Evolutionary conservation across 768 basidiomycete genomes (phyloP).

Genomic region (Paxillus ammoniavirescens): DNA sequence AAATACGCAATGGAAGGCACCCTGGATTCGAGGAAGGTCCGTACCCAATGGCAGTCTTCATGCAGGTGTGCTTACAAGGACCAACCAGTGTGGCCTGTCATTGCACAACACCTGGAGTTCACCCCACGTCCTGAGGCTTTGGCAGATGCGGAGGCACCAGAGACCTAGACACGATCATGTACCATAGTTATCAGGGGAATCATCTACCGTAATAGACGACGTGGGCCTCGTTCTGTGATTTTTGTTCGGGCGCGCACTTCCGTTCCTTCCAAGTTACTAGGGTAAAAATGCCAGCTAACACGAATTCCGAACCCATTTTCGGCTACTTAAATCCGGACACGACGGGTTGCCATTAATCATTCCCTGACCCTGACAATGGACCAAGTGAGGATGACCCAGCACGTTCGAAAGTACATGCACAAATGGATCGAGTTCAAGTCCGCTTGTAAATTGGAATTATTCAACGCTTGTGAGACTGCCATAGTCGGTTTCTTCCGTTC

Average conservation of each 20-base stretch:
- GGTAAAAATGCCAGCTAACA: too few species aligned
- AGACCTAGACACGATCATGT: conserved; percentile 10
- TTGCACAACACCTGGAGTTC: conserved; percentile 62
- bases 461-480: conserved; percentile 55
- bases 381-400: not conserved
- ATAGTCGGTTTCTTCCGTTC: conserved; percentile 39
- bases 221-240: too few species aligned
- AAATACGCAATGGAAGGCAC: conserved; percentile 79
- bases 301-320: too few species aligned
- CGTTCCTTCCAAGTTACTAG: too few species aligned
- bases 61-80: conserved; percentile 7
- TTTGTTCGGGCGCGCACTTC: too few species aligned
- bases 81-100: conserved; percentile 62
- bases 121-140: conserved; percentile 36
- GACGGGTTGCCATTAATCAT: not conserved
- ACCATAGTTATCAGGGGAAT: conserved; percentile 2
- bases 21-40: conserved; percentile 86
- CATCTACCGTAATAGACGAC: not conserved
- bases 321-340: not conserved
- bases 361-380: not conserved
- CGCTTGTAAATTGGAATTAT: conserved; percentile 17
- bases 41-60: conserved; percentile 8
- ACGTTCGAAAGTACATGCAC: conserved; percentile 1
- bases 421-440: conserved; percentile 2
- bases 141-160: conserved; percentile 19